Evolutionary conservation across 1,139 yeast genomes (phyloP).

Genomic region (Petasospora rhodanensis): DNA sequence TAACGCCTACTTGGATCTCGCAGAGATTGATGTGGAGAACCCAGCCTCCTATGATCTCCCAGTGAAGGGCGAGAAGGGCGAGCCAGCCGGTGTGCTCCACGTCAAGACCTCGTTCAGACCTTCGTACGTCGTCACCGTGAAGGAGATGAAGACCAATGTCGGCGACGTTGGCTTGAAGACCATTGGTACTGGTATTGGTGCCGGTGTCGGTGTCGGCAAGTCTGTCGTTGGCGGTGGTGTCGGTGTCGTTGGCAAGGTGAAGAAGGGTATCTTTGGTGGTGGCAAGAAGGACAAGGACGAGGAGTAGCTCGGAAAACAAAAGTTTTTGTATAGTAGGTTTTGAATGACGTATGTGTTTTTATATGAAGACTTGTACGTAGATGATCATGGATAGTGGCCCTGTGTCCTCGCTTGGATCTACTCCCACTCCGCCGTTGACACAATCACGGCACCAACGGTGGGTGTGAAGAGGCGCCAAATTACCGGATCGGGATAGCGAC

Average conservation of each 20-base stretch:
- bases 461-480: too few species aligned
- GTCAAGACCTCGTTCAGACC: slow-evolving; percentile 65
- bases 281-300: slow-evolving; percentile 25
- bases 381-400: too few species aligned
- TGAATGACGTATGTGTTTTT: background rate
- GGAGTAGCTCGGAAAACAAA: too few species aligned
- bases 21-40: slow-evolving; percentile 55
- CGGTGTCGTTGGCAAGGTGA: slow-evolving; percentile 38
- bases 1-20: slow-evolving; percentile 52
- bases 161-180: slow-evolving; percentile 34
- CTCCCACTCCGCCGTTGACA: too few species aligned
- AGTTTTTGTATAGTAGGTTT: background rate
- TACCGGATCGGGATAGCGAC: too few species aligned
- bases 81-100: slow-evolving; percentile 62
- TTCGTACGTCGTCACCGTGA: slow-evolving; percentile 46
- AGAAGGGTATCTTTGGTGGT: slow-evolving; percentile 31
- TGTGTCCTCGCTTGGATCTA: too few species aligned
- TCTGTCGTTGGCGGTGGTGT: slow-evolving; percentile 38
- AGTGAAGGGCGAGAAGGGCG: slow-evolving; percentile 42
- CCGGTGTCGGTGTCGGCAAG: slow-evolving; percentile 36
- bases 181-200: slow-evolving; percentile 33
- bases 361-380: too few species aligned
- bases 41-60: slow-evolving; percentile 50
- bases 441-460: too few species aligned
- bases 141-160: slow-evolving; percentile 29